Evolutionary conservation across 2,329 filamentous ascomycete genomes (phyloP), one percentile per base, ranked within the genome.

Genomic region (Sarocladium brachiariae): DNA sequence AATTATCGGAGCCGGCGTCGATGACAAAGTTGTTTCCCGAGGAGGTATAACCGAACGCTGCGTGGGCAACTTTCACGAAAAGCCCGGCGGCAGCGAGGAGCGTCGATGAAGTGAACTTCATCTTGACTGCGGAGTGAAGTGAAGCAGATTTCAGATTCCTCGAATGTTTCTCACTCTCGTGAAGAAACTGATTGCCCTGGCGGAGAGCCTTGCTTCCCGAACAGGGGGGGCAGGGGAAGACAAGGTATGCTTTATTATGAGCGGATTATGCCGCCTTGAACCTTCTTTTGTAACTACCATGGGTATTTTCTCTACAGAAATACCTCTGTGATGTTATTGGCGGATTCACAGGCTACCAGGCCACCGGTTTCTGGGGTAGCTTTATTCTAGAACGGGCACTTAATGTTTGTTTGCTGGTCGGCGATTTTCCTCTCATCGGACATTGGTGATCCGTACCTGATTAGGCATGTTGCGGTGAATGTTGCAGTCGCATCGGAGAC

Each of bases 1-100:
- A 52, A 54, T 79, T 77, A 27, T 67, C 52, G 10, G 70, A 74
- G 35, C 70, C 73, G 47, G 74, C 69, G 59, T 78, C 72, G 51
- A 77, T 64, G 48, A 74, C 61, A 52, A 71, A 75, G 54, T 67
- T 70, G 52, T 57, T 61, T 33, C 64, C 65, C 2, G 67, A 67
- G 8, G 64, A 63, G 7, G 68, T 71, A 49, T 68, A 67, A 24
- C 70, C 71, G 50, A 75, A 72, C 37, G 70, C 71, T 52, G 65
- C 66, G 46, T 25, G 7, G 39, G 39, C 39, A 4, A 27, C 39
- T 25, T 11, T 27, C 23, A 14, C 23, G n/a, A 43, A 43, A 3
- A 69, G 56, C 45, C 60, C 65, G 25, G 63, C 58, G 13, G 59
- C 58, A 43, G 57, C 56, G 50, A 63, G 55, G 48, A 31, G 62